Percentiles rank a stretch among this genome's conserved stretches.
Conservation (phyloP, 2,329 filamentous ascomycete species). For the Mycocentrospora acerina region DNA sequence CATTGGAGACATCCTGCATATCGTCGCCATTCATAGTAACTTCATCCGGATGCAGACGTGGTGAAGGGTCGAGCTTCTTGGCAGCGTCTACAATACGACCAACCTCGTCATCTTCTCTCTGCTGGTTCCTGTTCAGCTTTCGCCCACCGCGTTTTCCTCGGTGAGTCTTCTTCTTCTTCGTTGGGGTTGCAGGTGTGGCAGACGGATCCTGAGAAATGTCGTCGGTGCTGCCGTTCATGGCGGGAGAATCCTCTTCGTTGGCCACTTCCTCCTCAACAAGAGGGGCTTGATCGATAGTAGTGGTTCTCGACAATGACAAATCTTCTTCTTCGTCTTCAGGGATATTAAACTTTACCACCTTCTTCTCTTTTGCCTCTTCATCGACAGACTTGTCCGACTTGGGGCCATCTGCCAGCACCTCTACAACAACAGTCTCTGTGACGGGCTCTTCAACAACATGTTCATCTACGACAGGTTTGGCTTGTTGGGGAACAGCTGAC, state of each 20-base stretch:
- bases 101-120: slow-evolving; percentile 39
- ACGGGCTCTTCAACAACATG: slow-evolving; percentile 2
- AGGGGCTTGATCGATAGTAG: slow-evolving; percentile 32
- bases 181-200: slow-evolving; percentile 26
- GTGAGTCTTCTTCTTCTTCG: slow-evolving; percentile 53
- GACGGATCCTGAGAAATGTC: slow-evolving; percentile 23
- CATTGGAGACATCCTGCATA: slow-evolving; percentile 50
- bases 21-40: slow-evolving; percentile 46
- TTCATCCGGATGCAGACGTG: slow-evolving; percentile 42
- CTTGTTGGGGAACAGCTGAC: slow-evolving; percentile 8
- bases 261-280: slow-evolving; percentile 16
- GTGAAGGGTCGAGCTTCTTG: slow-evolving; percentile 37
- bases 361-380: slow-evolving; percentile 32
- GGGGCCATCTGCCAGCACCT: slow-evolving; percentile 10
- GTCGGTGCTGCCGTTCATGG: slow-evolving; percentile 13
- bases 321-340: slow-evolving; percentile 37
- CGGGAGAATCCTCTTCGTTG: slow-evolving; percentile 12
- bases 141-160: slow-evolving; percentile 51
- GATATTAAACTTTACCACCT: slow-evolving; percentile 36
- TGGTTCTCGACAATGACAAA: slow-evolving; percentile 35
- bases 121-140: slow-evolving; percentile 47
- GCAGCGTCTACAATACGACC: slow-evolving; percentile 45
- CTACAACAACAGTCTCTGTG: slow-evolving; percentile 4
- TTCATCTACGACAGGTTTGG: slow-evolving; percentile 4
- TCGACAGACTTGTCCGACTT: slow-evolving; percentile 5